Conservation (phyloP, 2,329 filamentous ascomycete species). For the Drechslerella dactyloides region DNA sequence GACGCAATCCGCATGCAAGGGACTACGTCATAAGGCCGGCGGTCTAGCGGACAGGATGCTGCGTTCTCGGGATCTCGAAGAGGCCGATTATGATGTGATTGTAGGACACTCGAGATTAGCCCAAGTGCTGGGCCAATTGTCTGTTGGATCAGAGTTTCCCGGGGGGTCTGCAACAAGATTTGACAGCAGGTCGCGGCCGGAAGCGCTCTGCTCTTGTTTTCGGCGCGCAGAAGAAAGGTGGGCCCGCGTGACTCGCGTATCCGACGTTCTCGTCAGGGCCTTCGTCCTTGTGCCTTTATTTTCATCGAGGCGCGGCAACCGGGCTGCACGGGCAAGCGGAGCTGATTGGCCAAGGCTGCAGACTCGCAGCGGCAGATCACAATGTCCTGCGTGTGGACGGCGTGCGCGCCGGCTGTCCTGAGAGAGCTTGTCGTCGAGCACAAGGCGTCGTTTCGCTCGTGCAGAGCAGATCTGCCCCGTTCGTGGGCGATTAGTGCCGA, state of each 20-base stretch:
- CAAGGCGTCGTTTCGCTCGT: no score
- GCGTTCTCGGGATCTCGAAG: neutral
- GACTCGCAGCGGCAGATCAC: no score
- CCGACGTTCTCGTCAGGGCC: neutral
- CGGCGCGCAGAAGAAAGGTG: neutral
- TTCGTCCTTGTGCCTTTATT: neutral
- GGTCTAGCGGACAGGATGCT: neutral
- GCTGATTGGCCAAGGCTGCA: no score
- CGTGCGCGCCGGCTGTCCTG: no score
- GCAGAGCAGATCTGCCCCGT: neutral
- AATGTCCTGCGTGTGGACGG: no score
- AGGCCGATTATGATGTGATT: neutral
- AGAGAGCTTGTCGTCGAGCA: no score
- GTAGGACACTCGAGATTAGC: neutral
- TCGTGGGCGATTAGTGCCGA: neutral
- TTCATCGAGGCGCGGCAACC: neutral
- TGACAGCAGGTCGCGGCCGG: neutral
- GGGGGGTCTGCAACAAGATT: neutral
- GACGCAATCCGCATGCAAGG: conserved; percentile 23
- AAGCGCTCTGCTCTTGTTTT: neutral
- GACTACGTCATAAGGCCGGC: conserved; percentile 35
- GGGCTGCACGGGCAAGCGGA: no score
- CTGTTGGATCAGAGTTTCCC: neutral
- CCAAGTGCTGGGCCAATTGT: neutral
- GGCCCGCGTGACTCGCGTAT: neutral